Evolutionary conservation across 192 early-diverging fungal species (phyloP).

Genomic region (Coemansia sp.): DNA sequence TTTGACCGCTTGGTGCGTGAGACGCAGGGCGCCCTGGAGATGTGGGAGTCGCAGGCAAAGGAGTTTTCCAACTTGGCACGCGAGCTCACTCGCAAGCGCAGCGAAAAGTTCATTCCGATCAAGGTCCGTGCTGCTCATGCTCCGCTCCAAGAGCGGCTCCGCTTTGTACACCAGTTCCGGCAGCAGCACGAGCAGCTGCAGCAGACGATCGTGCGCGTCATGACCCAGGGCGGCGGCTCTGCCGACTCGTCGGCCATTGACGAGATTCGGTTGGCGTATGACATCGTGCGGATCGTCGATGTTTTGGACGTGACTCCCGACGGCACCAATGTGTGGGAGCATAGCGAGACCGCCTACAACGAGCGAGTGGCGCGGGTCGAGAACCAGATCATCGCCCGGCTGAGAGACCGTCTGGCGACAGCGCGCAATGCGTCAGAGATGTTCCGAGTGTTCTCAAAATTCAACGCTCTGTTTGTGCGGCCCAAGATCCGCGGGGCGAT

Average conservation of each 20-base stretch:
- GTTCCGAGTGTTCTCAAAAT: slow-evolving; percentile 99
- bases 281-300: slow-evolving; percentile 89
- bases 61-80: slow-evolving; percentile 95
- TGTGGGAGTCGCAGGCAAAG: slow-evolving; percentile 94
- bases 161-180: slow-evolving; percentile 88
- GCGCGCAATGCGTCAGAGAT: slow-evolving; percentile 98
- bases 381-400: slow-evolving; percentile 92
- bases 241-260: slow-evolving; percentile 75
- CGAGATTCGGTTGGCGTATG: slow-evolving; percentile 88
- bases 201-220: slow-evolving; percentile 92
- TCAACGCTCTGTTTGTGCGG: slow-evolving; percentile 98
- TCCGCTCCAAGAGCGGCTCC: slow-evolving; percentile 90
- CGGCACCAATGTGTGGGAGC: slow-evolving; percentile 91
- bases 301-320: slow-evolving; percentile 92
- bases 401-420: slow-evolving; percentile 91
- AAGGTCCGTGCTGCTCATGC: slow-evolving; percentile 91
- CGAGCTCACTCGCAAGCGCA: slow-evolving; percentile 88
- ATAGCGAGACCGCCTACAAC: slow-evolving; percentile 89
- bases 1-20: slow-evolving; percentile 86
- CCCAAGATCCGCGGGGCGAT: slow-evolving; percentile 99
- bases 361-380: slow-evolving; percentile 93
- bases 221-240: slow-evolving; percentile 61
- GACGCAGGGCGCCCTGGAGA: slow-evolving; percentile 83
- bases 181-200: slow-evolving; percentile 98
- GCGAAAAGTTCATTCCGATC: slow-evolving; percentile 94